A percentile compares a stretch with the other conserved stretches of the same genome.
These are phyloP conservation scores for Cyberlindnera maclurae DNA, from an alignment of 805 yeast genomes.

Conservation along the genomic window DNA sequence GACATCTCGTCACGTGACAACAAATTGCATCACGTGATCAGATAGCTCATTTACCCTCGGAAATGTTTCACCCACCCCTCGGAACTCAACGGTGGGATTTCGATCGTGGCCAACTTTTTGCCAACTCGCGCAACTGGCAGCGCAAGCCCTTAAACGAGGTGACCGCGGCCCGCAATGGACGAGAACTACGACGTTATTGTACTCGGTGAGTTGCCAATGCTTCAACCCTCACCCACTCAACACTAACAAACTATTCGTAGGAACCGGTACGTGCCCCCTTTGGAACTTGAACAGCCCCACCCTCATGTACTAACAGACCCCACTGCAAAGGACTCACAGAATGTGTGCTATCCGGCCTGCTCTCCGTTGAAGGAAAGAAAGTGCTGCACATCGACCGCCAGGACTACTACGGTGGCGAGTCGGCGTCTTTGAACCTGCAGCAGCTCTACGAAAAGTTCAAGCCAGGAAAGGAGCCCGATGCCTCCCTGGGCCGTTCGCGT, in stretches of 20 bases:
- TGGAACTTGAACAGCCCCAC: too few species aligned
- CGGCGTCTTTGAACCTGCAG: constrained; percentile 73
- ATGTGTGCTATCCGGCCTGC: constrained; percentile 86
- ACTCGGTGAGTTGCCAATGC: constrained; percentile 46
- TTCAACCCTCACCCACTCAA: too few species aligned
- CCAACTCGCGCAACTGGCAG: too few species aligned
- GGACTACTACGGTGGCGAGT: constrained; percentile 90
- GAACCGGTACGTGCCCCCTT: constrained; percentile 15
- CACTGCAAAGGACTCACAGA: constrained; percentile 80
- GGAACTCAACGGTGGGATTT: too few species aligned
- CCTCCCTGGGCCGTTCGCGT: constrained; percentile 78
- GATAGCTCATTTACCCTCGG: too few species aligned
- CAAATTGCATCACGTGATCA: too few species aligned
- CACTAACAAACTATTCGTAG: constrained; percentile 10
- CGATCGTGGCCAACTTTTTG: too few species aligned
- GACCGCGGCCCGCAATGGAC: too few species aligned
- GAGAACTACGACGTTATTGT: constrained; percentile 96
- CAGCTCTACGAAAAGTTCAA: constrained; percentile 79
- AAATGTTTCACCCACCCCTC: too few species aligned
- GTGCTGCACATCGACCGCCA: constrained; percentile 95
- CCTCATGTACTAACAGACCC: constrained; percentile 7
- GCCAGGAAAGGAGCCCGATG: constrained; percentile 61
- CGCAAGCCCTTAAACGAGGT: too few species aligned
- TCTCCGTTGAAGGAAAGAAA: constrained; percentile 97
- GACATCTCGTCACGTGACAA: too few species aligned